phyloP scores from a whole-genome alignment of 2,329 filamentous ascomycete genomes.

The Ceratocystis cubensis region DNA sequence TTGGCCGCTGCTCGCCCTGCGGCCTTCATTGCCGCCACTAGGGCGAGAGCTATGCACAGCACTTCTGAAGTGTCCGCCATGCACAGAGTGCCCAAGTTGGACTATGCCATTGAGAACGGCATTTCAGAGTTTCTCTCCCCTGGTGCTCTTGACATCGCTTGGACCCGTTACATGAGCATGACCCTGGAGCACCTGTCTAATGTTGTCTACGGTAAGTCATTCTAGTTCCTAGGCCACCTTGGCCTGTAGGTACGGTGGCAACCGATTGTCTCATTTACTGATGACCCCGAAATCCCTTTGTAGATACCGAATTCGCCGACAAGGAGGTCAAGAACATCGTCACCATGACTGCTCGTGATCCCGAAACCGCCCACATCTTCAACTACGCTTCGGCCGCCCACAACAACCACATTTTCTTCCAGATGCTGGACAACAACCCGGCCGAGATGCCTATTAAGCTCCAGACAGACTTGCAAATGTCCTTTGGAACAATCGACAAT shows the following conservation, averaged over 20 bases:
- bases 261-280: neutral
- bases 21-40: slow-evolving; percentile 29
- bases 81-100: slow-evolving; percentile 38
- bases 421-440: slow-evolving; percentile 35
- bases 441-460: slow-evolving; percentile 45
- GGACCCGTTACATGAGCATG: slow-evolving; percentile 66
- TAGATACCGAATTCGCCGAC: slow-evolving; percentile 53
- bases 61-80: slow-evolving; percentile 30
- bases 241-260: neutral
- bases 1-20: slow-evolving; percentile 27
- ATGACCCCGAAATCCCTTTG: slow-evolving; percentile 9
- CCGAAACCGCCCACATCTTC: slow-evolving; percentile 66
- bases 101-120: slow-evolving; percentile 36
- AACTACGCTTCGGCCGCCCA: slow-evolving; percentile 94
- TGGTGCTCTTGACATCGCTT: slow-evolving; percentile 61
- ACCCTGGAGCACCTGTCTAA: slow-evolving; percentile 66
- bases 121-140: slow-evolving; percentile 60
- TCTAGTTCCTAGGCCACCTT: neutral
- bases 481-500: slow-evolving; percentile 73
- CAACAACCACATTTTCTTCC: slow-evolving; percentile 82
- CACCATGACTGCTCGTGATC: slow-evolving; percentile 65
- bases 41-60: slow-evolving; percentile 36
- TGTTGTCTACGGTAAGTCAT: slow-evolving; percentile 53
- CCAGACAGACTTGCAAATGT: slow-evolving; percentile 46
- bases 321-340: slow-evolving; percentile 53